phyloP scores from a whole-genome alignment of 2,329 filamentous ascomycete species.

The Hypomyces perniciosus region DNA sequence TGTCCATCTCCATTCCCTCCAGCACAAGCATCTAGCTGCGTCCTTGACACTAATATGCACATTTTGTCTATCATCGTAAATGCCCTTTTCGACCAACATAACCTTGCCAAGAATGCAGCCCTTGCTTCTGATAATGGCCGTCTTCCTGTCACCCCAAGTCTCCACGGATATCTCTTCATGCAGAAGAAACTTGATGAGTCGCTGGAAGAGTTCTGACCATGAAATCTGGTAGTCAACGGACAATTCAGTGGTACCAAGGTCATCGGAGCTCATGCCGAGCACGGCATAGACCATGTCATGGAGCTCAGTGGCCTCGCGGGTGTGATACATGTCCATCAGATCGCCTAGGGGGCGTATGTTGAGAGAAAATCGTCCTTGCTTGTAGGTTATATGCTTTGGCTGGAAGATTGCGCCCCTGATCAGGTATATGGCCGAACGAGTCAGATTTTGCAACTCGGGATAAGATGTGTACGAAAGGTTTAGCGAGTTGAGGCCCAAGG shows the following conservation, averaged over 20 bases:
- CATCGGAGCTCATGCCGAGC: constrained; percentile 15
- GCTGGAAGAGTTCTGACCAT: not conserved
- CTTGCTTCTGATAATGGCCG: not conserved
- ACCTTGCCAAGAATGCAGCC: constrained; percentile 1
- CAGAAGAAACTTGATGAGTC: not conserved
- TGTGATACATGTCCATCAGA: constrained; percentile 9
- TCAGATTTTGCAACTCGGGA: not conserved
- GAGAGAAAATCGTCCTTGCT: constrained; percentile 17
- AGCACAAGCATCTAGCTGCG: not conserved
- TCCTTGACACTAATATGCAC: not conserved
- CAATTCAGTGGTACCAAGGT: not conserved
- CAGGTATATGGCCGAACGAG: constrained; percentile 3
- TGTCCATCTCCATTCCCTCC: not conserved
- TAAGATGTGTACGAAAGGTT: not conserved
- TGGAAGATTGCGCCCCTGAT: constrained; percentile 7
- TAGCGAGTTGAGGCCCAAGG: constrained; percentile 3
- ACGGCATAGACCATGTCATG: constrained; percentile 19
- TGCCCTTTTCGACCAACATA: not conserved
- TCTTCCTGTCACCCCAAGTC: not conserved
- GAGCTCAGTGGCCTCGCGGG: constrained; percentile 15
- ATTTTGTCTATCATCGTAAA: not conserved
- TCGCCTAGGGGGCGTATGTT: constrained; percentile 6
- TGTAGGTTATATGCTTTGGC: not conserved
- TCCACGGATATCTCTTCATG: not conserved
- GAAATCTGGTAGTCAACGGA: not conserved